These are phyloP conservation scores for Skeletonema potamos DNA, from an alignment of 108 stramenopile genomes.

Conservation along the genomic window DNA sequence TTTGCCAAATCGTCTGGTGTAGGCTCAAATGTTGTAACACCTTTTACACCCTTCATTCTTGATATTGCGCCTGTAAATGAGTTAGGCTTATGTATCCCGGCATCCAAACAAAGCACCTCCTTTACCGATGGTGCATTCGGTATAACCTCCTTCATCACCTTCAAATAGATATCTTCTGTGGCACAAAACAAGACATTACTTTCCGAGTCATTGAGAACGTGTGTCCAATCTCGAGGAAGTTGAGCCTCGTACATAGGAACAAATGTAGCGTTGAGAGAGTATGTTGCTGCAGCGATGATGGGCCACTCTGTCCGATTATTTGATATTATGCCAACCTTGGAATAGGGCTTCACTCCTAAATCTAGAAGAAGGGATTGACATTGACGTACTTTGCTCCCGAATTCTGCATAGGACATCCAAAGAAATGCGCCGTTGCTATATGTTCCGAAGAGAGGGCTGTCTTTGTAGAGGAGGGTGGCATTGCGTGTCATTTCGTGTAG, in stretches of 20 bases:
- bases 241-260: slow-evolving; percentile 99
- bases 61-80: slow-evolving; percentile 67
- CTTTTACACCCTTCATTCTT: slow-evolving; percentile 24
- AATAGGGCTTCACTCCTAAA: slow-evolving; percentile 54
- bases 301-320: slow-evolving; percentile 97
- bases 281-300: slow-evolving; percentile 80
- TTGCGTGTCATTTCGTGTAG: slow-evolving; percentile 69
- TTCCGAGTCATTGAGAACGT: slow-evolving; percentile 91
- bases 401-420: slow-evolving; percentile 73
- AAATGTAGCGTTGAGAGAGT: slow-evolving; percentile 86
- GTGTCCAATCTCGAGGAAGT: slow-evolving; percentile 90
- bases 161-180: slow-evolving; percentile 79
- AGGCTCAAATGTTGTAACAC: slow-evolving; percentile 32
- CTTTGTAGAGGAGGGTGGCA: slow-evolving; percentile 45
- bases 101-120: slow-evolving; percentile 75
- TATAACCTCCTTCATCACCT: slow-evolving; percentile 66
- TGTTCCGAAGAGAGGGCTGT: slow-evolving; percentile 72
- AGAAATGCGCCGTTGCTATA: slow-evolving; percentile 51
- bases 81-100: slow-evolving; percentile 63
- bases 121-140: slow-evolving; percentile 70
- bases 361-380: slow-evolving; percentile 62
- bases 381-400: slow-evolving; percentile 53
- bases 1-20: slow-evolving; percentile 87
- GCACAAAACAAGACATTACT: slow-evolving; percentile 74
- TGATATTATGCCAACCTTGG: slow-evolving; percentile 85